A percentile compares a stretch with the other conserved stretches of the same genome.
Conservation (phyloP, 2,329 filamentous ascomycete species). For the Metarhizium album region DNA sequence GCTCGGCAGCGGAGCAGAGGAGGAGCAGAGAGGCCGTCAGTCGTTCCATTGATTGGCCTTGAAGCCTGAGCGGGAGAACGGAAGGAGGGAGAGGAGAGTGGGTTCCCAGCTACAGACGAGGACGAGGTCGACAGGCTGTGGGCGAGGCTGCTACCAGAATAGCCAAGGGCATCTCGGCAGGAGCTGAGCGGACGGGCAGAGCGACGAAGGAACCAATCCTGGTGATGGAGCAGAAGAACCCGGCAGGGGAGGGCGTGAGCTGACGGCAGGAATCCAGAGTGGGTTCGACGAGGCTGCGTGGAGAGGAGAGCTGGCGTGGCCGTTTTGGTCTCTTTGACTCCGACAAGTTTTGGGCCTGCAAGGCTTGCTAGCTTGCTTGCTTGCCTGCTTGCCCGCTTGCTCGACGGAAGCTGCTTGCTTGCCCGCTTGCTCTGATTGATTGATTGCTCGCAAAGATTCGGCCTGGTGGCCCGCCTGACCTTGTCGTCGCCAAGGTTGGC, state of each 20-base stretch:
- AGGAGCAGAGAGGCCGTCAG: not conserved
- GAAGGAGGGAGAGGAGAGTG: constrained; percentile 5
- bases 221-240: not conserved
- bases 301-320: not conserved
- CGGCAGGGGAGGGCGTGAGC: not conserved
- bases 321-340: not conserved
- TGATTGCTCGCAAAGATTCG: too few relatives aligned
- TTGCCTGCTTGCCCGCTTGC: too few relatives aligned
- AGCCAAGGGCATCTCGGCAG: not conserved
- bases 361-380: too few relatives aligned
- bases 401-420: too few relatives aligned
- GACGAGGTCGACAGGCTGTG: not conserved
- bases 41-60: constrained; percentile 6
- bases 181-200: not conserved
- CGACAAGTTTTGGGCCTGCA: too few relatives aligned
- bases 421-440: too few relatives aligned
- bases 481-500: too few relatives aligned
- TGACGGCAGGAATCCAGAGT: not conserved
- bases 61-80: not conserved
- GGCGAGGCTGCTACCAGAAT: not conserved
- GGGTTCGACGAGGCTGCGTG: not conserved
- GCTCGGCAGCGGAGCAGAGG: constrained; percentile 1
- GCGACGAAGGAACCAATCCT: too few relatives aligned
- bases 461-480: too few relatives aligned
- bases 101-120: constrained; percentile 4